Base-by-base conservation (phyloP, 257 asterid species). In the Nicotiana obtusifolia region DNA sequence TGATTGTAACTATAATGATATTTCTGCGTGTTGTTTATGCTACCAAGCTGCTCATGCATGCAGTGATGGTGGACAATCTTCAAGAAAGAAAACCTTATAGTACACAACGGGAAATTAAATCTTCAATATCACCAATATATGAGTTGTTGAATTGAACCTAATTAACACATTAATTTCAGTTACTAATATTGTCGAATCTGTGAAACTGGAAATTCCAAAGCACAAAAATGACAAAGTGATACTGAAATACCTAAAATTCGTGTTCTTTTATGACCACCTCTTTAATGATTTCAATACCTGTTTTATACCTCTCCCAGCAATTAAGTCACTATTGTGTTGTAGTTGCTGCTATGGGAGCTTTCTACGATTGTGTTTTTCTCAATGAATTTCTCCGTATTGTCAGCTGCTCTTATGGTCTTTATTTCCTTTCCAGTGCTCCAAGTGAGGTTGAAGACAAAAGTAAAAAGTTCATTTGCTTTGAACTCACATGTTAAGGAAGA, bases 91-190 rank as follows among this genome's bases (percentile, higher is more conserved):
- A 81, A n/a, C 28, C 28, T 26, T 26, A 26, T 26, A 26, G 20
- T 9, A 5, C 31, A 14, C 2, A 16, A 4, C 4, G 57, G 2
- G 33, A 47, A 11, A n/a, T n/a, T n/a, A n/a, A n/a, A 82, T 80
- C 8, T 83, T 90, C 47, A 76, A 53, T 10, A 64, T 88, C 2
- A 88, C 89, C 1, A 90, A 89, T 83, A 84, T 86, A 84, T 86
- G 31, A 92, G 93, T 10, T 90, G 93, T 53, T 88, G 90, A 0
- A 85, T 78, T 5, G 90, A 92, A 1, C 92, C 89, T 3, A 90
- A 90, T 79, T 35, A 90, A 88, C 81, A 83, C 93, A 0, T 78
- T 83, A 75, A 41, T 80, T 9, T 87, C 92, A n/a, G 44, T 86
- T 68, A 84, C 82, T 67, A 84, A 84, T 87, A 84, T 88, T 10